Conservation (phyloP, 371 early-diverging fungal genomes). For the Mortierella sp. region DNA sequence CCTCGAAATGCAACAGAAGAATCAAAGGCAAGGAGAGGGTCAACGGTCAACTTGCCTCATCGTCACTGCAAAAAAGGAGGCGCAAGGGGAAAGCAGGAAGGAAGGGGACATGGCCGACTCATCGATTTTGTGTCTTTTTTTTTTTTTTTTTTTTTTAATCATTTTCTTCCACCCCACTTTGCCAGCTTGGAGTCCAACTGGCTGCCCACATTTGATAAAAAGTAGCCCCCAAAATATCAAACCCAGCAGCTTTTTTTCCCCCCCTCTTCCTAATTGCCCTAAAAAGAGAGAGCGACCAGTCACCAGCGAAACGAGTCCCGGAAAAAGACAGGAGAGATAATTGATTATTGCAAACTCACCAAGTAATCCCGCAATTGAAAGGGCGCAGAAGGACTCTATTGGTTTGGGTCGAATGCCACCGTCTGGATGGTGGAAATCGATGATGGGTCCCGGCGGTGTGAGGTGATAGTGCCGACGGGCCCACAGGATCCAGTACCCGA, state of each 20-base stretch:
- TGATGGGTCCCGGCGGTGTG: conserved; percentile 50
- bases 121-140: too few relatives aligned
- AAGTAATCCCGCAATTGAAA: conserved; percentile 50
- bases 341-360: conserved; percentile 33
- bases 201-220: not conserved
- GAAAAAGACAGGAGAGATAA: not conserved
- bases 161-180: not conserved
- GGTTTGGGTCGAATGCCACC: conserved; percentile 57
- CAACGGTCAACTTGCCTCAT: not conserved
- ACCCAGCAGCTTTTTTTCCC: not conserved
- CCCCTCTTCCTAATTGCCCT: conserved; percentile 12
- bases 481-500: conserved; percentile 55
- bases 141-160: too few relatives aligned
- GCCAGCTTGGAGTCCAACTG: not conserved
- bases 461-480: conserved; percentile 44
- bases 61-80: not conserved
- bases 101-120: too few relatives aligned
- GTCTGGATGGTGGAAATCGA: conserved; percentile 56
- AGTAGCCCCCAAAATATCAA: not conserved
- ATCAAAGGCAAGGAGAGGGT: not conserved
- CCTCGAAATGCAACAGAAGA: not conserved
- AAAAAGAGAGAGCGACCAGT: conserved; percentile 7
- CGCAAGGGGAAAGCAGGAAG: too few relatives aligned
- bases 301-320: conserved; percentile 5
- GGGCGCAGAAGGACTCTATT: conserved; percentile 52